These are phyloP conservation scores for Fusarium illudens DNA, from an alignment of 2,329 filamentous ascomycete genomes.

Conservation along the genomic window DNA sequence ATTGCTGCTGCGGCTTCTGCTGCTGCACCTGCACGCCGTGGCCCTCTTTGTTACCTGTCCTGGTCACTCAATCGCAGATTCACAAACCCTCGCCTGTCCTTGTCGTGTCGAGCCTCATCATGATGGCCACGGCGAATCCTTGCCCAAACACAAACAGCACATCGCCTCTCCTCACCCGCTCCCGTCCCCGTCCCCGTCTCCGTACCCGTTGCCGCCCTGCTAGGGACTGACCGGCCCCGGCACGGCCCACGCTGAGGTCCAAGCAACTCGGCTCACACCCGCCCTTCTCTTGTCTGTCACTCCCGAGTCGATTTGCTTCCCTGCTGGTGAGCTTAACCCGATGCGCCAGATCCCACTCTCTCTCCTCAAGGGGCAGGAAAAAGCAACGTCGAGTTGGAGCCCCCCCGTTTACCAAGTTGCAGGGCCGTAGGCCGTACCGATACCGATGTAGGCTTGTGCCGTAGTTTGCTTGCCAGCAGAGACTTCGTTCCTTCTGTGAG, in stretches of 20 bases:
- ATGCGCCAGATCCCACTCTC: slow-evolving; percentile 42
- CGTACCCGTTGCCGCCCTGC: slow-evolving; percentile 16
- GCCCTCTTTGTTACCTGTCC: neutral
- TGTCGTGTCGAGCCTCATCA: slow-evolving; percentile 1
- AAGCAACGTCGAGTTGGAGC: slow-evolving; percentile 37
- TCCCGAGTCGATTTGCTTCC: slow-evolving; percentile 21
- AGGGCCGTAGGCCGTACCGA: slow-evolving; percentile 20
- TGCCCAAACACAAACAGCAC: slow-evolving; percentile 21
- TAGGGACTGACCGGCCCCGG: slow-evolving; percentile 33
- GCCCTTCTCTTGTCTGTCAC: slow-evolving; percentile 22
- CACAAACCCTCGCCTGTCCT: slow-evolving; percentile 10
- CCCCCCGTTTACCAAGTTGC: slow-evolving; percentile 32
- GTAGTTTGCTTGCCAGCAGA: slow-evolving; percentile 37
- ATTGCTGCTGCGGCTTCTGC: slow-evolving; percentile 3
- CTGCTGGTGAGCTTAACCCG: slow-evolving; percentile 31
- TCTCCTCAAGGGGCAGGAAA: slow-evolving; percentile 38
- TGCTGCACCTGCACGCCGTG: neutral
- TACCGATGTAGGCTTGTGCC: slow-evolving; percentile 24
- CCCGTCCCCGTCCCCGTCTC: slow-evolving; percentile 27
- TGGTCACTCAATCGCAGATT: slow-evolving; percentile 6
- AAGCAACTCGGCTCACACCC: slow-evolving; percentile 30
- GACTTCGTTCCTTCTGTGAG: slow-evolving; percentile 39
- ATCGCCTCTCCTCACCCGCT: slow-evolving; percentile 35
- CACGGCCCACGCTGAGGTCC: slow-evolving; percentile 36
- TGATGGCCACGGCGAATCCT: slow-evolving; percentile 3